A percentile compares a stretch with the other conserved stretches of the same genome.
Evolutionary conservation across 2,329 filamentous ascomycete species (phyloP).

Genomic region (Monascus ruber): DNA sequence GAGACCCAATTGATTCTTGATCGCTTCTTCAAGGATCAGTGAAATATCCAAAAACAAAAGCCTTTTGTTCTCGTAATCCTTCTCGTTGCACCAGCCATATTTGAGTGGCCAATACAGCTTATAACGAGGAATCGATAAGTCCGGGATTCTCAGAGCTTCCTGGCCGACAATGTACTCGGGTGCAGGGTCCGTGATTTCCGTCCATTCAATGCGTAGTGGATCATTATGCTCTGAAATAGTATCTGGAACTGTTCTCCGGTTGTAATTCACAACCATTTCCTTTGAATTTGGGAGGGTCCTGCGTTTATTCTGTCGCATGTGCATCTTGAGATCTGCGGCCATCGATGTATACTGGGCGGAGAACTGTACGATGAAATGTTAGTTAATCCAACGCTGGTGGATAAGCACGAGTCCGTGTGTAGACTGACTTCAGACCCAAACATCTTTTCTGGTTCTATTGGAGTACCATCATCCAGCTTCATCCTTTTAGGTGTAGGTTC

Average conservation of each 20-base stretch:
- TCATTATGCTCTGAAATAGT: slow-evolving; percentile 92
- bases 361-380: slow-evolving; percentile 31
- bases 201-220: slow-evolving; percentile 89
- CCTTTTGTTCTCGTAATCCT: slow-evolving; percentile 69
- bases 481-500: slow-evolving; percentile 62
- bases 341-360: slow-evolving; percentile 62
- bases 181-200: slow-evolving; percentile 60
- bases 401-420: too few relatives aligned
- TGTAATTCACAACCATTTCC: slow-evolving; percentile 90
- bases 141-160: slow-evolving; percentile 74
- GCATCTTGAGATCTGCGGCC: slow-evolving; percentile 74
- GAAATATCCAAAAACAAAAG: slow-evolving; percentile 80
- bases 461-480: slow-evolving; percentile 44
- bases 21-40: slow-evolving; percentile 71
- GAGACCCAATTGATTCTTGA: slow-evolving; percentile 73
- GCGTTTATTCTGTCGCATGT: slow-evolving; percentile 88
- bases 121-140: slow-evolving; percentile 79
- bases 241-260: slow-evolving; percentile 71
- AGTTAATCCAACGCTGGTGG: neutral
- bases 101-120: slow-evolving; percentile 87
- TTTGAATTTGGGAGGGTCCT: slow-evolving; percentile 96
- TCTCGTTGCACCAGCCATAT: slow-evolving; percentile 79
- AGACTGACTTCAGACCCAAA: slow-evolving; percentile 70
- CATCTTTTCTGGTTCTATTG: slow-evolving; percentile 57
- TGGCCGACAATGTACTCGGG: slow-evolving; percentile 70